These are phyloP conservation scores for Phytophthora ohioensis DNA, from an alignment of 352 stramenopile species.

Conservation along the genomic window DNA sequence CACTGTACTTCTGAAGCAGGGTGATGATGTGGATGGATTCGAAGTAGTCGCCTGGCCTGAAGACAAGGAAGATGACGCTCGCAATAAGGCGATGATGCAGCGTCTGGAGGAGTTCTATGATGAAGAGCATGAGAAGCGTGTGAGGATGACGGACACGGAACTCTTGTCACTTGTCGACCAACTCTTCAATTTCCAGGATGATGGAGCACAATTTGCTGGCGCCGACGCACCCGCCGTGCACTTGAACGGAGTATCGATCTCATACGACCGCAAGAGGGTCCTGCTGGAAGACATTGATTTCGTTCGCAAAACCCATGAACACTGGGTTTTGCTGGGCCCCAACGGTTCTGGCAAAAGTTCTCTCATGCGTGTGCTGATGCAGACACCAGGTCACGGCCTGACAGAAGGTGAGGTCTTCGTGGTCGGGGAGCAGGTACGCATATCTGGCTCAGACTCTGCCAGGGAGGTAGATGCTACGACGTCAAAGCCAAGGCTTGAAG, in stretches of 20 bases:
- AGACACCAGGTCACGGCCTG: conserved; percentile 61
- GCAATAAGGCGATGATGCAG: conserved; percentile 51
- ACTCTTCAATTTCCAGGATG: conserved; percentile 45
- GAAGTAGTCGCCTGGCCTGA: conserved; percentile 50
- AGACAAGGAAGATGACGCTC: conserved; percentile 35
- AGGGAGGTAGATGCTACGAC: background rate
- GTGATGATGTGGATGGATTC: conserved; percentile 22
- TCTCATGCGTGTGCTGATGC: conserved; percentile 77
- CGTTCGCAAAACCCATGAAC: conserved; percentile 53
- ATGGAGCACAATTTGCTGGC: background rate
- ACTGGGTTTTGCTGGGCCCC: conserved; percentile 75
- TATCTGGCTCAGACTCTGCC: background rate
- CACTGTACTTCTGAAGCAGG: conserved; percentile 56
- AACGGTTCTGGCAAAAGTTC: conserved; percentile 86
- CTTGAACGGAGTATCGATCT: conserved; percentile 63
- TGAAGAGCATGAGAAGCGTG: conserved; percentile 43
- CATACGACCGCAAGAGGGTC: conserved; percentile 57
- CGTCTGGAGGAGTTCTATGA: conserved; percentile 47
- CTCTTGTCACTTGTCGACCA: conserved; percentile 47
- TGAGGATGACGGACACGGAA: conserved; percentile 42
- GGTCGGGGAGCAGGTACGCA: conserved; percentile 34
- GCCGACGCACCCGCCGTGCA: conserved; percentile 37
- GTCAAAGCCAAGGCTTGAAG: conserved; percentile 52
- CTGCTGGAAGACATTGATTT: conserved; percentile 68
- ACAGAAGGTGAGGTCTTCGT: conserved; percentile 53